Evolutionary conservation across 2,329 filamentous ascomycete species (phyloP).

Genomic region (Epichloe typhina): DNA sequence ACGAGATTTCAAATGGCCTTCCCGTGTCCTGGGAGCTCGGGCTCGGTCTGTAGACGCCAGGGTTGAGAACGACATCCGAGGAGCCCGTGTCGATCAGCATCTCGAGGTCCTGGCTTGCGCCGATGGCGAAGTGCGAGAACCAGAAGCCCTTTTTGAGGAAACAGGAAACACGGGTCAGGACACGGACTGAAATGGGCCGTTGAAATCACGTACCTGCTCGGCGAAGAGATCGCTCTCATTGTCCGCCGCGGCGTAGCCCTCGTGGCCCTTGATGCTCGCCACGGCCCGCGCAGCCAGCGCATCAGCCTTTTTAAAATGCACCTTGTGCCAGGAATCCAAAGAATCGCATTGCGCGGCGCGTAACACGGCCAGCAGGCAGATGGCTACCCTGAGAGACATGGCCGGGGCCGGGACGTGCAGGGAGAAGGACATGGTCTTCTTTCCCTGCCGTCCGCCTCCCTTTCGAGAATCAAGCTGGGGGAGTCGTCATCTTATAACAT

Average conservation of each 20-base stretch:
- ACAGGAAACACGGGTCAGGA: background rate
- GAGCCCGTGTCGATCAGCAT: slow-evolving; percentile 11
- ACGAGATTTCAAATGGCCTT: slow-evolving; percentile 7
- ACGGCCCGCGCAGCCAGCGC: background rate
- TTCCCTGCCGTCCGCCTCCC: background rate
- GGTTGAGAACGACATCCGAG: slow-evolving; percentile 9
- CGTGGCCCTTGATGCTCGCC: background rate
- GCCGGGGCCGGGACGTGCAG: background rate
- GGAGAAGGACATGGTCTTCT: background rate
- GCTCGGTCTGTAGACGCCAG: slow-evolving; percentile 9
- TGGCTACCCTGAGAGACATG: background rate
- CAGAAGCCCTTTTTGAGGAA: slow-evolving; percentile 9
- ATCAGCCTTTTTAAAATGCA: background rate
- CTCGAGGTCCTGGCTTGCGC: slow-evolving; percentile 9
- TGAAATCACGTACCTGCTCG: background rate
- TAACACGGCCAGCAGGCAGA: background rate
- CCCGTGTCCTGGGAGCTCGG: slow-evolving; percentile 3
- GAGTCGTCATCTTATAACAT: too few species aligned
- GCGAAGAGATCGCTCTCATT: background rate
- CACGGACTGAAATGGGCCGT: too few species aligned
- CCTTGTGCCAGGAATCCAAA: background rate
- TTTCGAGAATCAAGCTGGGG: background rate
- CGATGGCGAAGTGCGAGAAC: slow-evolving; percentile 11
- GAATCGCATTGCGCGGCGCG: background rate
- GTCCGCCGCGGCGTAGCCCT: too few species aligned